These are phyloP conservation scores for Hypoxylon sp. DNA, from an alignment of 2,329 filamentous ascomycete genomes.

Conservation along the genomic window DNA sequence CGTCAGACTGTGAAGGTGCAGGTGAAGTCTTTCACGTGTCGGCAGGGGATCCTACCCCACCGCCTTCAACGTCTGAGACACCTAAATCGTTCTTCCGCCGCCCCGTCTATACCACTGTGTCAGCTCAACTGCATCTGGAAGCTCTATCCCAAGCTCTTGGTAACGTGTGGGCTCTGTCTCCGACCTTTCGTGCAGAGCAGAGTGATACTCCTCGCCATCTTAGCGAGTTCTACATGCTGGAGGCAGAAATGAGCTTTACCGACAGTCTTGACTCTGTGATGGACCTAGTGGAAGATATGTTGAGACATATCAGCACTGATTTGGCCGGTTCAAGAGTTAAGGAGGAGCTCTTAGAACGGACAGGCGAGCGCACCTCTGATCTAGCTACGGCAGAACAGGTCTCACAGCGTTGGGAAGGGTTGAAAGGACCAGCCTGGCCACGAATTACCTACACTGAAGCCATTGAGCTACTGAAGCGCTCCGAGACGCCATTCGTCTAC, in stretches of 20 bases:
- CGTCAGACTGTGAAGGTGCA: conserved; percentile 96
- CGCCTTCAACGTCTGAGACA: conserved; percentile 55
- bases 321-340: conserved; percentile 61
- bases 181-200: conserved; percentile 92
- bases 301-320: conserved; percentile 67
- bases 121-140: conserved; percentile 93
- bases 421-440: conserved; percentile 76
- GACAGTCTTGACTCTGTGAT: conserved; percentile 80
- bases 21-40: conserved; percentile 89
- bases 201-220: conserved; percentile 95
- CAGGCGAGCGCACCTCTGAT: conserved; percentile 61
- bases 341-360: conserved; percentile 60
- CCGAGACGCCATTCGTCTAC: conserved; percentile 75
- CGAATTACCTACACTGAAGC: conserved; percentile 87
- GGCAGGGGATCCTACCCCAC: conserved; percentile 54
- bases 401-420: conserved; percentile 78
- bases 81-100: conserved; percentile 80
- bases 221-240: conserved; percentile 99
- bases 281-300: conserved; percentile 83
- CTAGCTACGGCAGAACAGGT: conserved; percentile 67
- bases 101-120: conserved; percentile 96
- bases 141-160: conserved; percentile 89
- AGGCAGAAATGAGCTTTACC: conserved; percentile 88
- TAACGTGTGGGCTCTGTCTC: conserved; percentile 93
- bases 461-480: conserved; percentile 75